Conservation (phyloP, 2,329 filamentous ascomycete genomes). For the Amylocarpus encephaloides region DNA sequence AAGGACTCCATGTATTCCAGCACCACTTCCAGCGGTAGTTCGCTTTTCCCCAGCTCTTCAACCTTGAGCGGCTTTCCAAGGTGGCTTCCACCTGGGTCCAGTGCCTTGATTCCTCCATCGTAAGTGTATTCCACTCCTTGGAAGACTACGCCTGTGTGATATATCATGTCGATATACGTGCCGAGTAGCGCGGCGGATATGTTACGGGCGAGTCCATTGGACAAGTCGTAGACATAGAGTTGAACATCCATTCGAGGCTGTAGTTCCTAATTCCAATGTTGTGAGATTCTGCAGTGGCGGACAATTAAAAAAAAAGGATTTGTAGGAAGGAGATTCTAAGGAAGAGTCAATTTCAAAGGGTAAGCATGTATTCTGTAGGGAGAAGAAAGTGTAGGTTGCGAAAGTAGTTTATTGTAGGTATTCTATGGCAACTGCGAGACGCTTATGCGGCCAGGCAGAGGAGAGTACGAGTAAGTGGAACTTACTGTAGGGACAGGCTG, state of each 20-base stretch:
- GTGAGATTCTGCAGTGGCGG: background rate
- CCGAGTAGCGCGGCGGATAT: slow-evolving; percentile 49
- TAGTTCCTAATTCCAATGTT: no score
- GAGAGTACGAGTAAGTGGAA: no score
- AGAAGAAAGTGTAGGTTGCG: background rate
- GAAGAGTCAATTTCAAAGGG: background rate
- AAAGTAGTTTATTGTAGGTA: background rate
- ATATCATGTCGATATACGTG: slow-evolving; percentile 80
- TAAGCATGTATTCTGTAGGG: background rate
- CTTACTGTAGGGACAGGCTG: no score
- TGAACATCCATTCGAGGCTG: slow-evolving; percentile 60
- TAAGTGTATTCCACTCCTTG: slow-evolving; percentile 85
- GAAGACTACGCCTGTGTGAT: slow-evolving; percentile 87
- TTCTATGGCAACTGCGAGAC: background rate
- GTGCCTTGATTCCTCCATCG: slow-evolving; percentile 78
- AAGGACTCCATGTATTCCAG: slow-evolving; percentile 83
- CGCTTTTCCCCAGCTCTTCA: slow-evolving; percentile 67
- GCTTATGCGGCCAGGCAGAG: background rate
- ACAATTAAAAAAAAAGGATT: background rate
- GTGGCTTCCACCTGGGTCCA: slow-evolving; percentile 75
- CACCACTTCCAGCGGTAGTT: slow-evolving; percentile 73
- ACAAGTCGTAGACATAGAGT: slow-evolving; percentile 74
- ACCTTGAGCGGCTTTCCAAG: slow-evolving; percentile 77
- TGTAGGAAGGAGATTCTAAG: background rate
- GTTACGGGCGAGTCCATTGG: slow-evolving; percentile 48